Evolutionary conservation across 2,329 filamentous ascomycete genomes (phyloP).

Genomic region (Cladorrhinum sp.): DNA sequence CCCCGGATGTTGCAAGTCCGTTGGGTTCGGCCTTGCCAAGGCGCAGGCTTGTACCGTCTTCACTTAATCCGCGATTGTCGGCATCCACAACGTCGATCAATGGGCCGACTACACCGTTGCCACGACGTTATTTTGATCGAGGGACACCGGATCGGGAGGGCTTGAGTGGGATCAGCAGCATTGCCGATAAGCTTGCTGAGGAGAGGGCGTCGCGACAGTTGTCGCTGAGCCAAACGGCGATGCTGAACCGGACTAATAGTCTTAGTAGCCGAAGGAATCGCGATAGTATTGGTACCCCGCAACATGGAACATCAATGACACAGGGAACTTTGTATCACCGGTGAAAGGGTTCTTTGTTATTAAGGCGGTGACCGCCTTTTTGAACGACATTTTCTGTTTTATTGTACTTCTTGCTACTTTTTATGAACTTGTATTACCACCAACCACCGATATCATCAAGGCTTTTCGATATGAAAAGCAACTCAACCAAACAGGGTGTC

Average conservation of each 20-base stretch:
- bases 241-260: constrained; percentile 46
- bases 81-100: constrained; percentile 38
- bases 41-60: constrained; percentile 51
- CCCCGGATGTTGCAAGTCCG: constrained; percentile 32
- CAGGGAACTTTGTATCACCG: not conserved
- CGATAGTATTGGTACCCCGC: not conserved
- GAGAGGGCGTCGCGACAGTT: constrained; percentile 45
- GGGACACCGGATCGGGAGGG: constrained; percentile 41
- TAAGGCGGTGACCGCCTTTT: not conserved
- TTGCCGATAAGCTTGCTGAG: constrained; percentile 38
- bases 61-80: constrained; percentile 46
- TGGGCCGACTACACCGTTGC: constrained; percentile 32
- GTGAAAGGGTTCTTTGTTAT: not conserved
- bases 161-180: constrained; percentile 24
- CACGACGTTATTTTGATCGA: constrained; percentile 50
- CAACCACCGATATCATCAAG: not conserved
- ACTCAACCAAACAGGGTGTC: not conserved
- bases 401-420: not conserved
- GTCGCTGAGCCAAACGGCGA: constrained; percentile 42
- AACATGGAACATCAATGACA: not conserved
- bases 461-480: not conserved
- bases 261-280: constrained; percentile 26
- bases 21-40: constrained; percentile 49
- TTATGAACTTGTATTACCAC: not conserved
- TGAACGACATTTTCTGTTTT: not conserved